phyloP scores from a whole-genome alignment of 495 filamentous ascomycete species.

The Choiromyces venosus region DNA sequence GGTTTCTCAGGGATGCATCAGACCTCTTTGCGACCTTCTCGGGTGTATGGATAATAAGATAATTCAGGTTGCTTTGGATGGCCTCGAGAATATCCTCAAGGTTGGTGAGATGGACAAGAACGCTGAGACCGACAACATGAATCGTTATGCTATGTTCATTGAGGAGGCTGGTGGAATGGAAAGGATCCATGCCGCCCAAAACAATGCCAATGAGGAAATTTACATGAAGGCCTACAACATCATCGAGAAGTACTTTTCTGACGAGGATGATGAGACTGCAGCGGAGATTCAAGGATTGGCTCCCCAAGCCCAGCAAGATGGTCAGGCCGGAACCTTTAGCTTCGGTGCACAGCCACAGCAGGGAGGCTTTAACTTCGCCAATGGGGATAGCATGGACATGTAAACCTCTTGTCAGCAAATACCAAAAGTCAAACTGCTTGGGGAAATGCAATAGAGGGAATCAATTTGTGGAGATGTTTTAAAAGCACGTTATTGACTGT shows the following conservation, averaged over 20 bases:
- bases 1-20: constrained; percentile 89
- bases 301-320: constrained; percentile 51
- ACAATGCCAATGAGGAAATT: constrained; percentile 99
- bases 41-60: constrained; percentile 99
- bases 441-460: constrained; percentile 8
- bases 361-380: constrained; percentile 86
- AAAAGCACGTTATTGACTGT: not conserved
- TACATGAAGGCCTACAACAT: constrained; percentile 99
- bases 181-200: constrained; percentile 99
- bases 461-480: not conserved
- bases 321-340: constrained; percentile 64
- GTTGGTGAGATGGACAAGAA: constrained; percentile 99
- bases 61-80: constrained; percentile 97
- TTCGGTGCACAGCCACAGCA: constrained; percentile 75
- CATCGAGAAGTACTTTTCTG: constrained; percentile 99
- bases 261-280: constrained; percentile 76
- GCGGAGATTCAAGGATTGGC: constrained; percentile 55
- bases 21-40: constrained; percentile 92
- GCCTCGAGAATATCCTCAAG: constrained; percentile 98
- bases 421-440: constrained; percentile 5
- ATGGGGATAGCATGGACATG: constrained; percentile 99
- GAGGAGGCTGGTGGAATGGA: constrained; percentile 99
- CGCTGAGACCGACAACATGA: constrained; percentile 72
- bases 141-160: constrained; percentile 96
- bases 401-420: constrained; percentile 49